Evolutionary conservation across 139 green algal species (phyloP).

Genomic region (Closterium sp.): DNA sequence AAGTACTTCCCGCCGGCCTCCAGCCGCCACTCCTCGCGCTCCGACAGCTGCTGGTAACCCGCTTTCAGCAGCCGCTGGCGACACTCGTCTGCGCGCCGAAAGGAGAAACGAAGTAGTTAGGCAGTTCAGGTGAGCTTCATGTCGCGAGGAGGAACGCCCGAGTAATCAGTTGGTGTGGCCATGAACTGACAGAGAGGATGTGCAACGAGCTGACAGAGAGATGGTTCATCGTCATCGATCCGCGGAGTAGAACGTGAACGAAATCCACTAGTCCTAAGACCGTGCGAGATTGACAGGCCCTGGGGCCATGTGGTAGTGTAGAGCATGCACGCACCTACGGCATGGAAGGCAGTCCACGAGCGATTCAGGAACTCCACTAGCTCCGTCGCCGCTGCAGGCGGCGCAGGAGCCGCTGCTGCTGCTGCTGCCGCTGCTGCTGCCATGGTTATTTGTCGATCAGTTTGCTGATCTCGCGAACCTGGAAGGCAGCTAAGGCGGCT

Average conservation of each 20-base stretch:
- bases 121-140: background rate
- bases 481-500: no score
- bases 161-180: background rate
- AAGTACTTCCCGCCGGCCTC: slow-evolving; percentile 77
- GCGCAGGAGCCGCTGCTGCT: background rate
- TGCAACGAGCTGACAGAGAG: no score
- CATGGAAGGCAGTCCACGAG: slow-evolving; percentile 56
- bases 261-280: no score
- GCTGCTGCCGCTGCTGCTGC: background rate
- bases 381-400: slow-evolving; percentile 30
- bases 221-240: no score
- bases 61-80: slow-evolving; percentile 14
- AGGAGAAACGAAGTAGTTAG: slow-evolving; percentile 14
- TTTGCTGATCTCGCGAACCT: no score
- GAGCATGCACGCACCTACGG: slow-evolving; percentile 21
- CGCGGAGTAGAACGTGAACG: no score
- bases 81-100: background rate
- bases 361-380: slow-evolving; percentile 58
- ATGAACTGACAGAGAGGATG: background rate
- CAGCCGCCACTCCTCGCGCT: slow-evolving; percentile 48
- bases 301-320: no score
- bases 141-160: background rate
- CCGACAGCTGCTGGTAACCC: slow-evolving; percentile 33
- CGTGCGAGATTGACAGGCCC: no score
- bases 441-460: no score